Evolutionary conservation across 179 eudicot species (phyloP).

Genomic region (Kewa caespitosa): DNA sequence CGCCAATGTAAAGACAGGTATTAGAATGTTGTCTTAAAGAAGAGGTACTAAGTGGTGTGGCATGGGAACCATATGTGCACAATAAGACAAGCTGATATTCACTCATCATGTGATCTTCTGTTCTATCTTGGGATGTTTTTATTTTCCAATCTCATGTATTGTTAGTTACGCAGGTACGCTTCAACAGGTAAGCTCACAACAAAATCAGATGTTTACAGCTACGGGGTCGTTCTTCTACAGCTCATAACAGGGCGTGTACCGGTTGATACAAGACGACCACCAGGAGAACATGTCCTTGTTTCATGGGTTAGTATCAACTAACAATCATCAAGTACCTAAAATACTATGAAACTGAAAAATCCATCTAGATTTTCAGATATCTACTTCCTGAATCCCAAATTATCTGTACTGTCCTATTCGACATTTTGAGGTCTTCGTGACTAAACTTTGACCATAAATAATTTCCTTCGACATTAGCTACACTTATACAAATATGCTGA

Average conservation of each 20-base stretch:
- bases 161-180: constrained; percentile 60
- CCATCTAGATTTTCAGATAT: constrained; percentile 1
- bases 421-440: no score
- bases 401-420: background rate
- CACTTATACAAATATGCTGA: no score
- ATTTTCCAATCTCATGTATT: constrained; percentile 19
- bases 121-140: background rate
- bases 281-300: constrained; percentile 92
- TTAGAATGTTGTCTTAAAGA: constrained; percentile 13
- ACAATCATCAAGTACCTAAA: background rate
- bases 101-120: constrained; percentile 22
- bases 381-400: background rate
- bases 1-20: constrained; percentile 1
- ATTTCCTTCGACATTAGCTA: no score
- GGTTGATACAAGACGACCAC: constrained; percentile 68
- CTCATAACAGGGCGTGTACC: constrained; percentile 90
- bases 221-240: constrained; percentile 92
- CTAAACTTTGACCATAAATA: no score
- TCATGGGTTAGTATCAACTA: constrained; percentile 68
- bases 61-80: background rate
- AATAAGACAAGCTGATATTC: constrained; percentile 7
- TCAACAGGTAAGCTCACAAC: constrained; percentile 93
- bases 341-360: background rate
- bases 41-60: constrained; percentile 14
- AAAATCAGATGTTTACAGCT: constrained; percentile 95